These are phyloP conservation scores for Arthrobotrys sinensis DNA, from an alignment of 2,329 filamentous ascomycete genomes.

Conservation along the genomic window DNA sequence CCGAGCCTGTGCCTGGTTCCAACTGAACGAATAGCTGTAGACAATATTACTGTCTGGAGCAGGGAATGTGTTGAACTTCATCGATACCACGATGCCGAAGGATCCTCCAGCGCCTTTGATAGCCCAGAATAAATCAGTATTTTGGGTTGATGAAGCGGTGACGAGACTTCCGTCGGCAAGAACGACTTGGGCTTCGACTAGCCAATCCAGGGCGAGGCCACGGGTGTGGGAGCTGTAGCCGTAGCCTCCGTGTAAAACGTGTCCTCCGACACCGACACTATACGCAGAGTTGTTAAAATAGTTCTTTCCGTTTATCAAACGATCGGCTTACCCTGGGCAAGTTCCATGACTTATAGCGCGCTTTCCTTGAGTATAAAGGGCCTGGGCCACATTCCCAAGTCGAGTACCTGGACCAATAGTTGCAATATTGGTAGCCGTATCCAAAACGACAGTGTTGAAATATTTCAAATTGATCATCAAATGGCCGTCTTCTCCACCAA, in stretches of 20 bases:
- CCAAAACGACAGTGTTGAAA: too few species aligned
- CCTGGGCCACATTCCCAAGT: too few species aligned
- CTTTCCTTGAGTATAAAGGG: too few species aligned
- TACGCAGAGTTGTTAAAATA: slow-evolving; percentile 64
- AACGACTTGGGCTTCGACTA: slow-evolving; percentile 73
- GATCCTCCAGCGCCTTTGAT: slow-evolving; percentile 73
- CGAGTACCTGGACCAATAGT: too few species aligned
- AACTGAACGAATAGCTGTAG: slow-evolving; percentile 73
- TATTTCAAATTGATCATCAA: too few species aligned
- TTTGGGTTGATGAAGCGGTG: slow-evolving; percentile 70
- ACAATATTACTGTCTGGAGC: slow-evolving; percentile 74
- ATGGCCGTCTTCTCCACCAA: too few species aligned
- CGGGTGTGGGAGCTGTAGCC: slow-evolving; percentile 75
- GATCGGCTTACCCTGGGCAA: too few species aligned
- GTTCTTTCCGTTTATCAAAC: too few species aligned
- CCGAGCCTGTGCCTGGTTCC: slow-evolving; percentile 68
- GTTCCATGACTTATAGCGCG: too few species aligned
- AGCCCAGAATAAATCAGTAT: slow-evolving; percentile 74
- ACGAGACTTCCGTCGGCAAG: slow-evolving; percentile 73
- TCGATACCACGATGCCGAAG: slow-evolving; percentile 74
- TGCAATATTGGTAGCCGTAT: too few species aligned
- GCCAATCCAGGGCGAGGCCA: slow-evolving; percentile 73
- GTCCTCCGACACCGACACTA: slow-evolving; percentile 69
- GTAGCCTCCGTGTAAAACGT: slow-evolving; percentile 72
- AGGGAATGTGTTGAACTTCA: slow-evolving; percentile 73